Percentiles rank a stretch among this genome's conserved stretches.
These are phyloP conservation scores for Orbilia blumenaviensis DNA, from an alignment of 2,329 filamentous ascomycete genomes.

Conservation along the genomic window DNA sequence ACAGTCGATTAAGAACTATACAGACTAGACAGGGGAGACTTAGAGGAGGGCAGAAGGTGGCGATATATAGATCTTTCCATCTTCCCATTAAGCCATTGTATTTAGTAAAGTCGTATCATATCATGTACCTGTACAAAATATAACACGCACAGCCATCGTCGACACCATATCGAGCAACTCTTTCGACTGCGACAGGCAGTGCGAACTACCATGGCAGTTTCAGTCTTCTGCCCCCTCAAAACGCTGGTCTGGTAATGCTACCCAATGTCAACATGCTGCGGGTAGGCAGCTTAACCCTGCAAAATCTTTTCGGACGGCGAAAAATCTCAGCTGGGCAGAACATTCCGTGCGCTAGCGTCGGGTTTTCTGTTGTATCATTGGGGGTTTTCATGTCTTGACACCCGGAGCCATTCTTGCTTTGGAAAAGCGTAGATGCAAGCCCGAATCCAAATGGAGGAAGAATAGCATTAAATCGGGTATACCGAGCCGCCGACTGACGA, in stretches of 20 bases:
- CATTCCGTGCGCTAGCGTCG: constrained; percentile 13
- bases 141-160: constrained; percentile 7
- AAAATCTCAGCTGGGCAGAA: constrained; percentile 5
- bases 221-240: constrained; percentile 7
- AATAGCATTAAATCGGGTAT: constrained; percentile 5
- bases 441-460: constrained; percentile 9
- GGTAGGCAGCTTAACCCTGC: constrained; percentile 9
- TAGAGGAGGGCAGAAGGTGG: neutral
- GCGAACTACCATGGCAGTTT: constrained; percentile 15
- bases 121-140: neutral
- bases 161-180: neutral
- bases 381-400: neutral
- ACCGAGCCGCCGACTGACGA: neutral
- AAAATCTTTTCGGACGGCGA: neutral
- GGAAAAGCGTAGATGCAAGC: neutral
- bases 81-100: too few relatives aligned
- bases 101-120: too few relatives aligned
- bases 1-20: neutral
- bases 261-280: too few relatives aligned
- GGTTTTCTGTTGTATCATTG: neutral
- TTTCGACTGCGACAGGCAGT: neutral
- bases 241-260: neutral
- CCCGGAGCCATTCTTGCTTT: constrained; percentile 1
- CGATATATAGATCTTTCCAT: neutral
- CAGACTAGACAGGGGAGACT: neutral